Base-by-base conservation (phyloP, 148 eudicot species). In the Chenopodium formosanum region DNA sequence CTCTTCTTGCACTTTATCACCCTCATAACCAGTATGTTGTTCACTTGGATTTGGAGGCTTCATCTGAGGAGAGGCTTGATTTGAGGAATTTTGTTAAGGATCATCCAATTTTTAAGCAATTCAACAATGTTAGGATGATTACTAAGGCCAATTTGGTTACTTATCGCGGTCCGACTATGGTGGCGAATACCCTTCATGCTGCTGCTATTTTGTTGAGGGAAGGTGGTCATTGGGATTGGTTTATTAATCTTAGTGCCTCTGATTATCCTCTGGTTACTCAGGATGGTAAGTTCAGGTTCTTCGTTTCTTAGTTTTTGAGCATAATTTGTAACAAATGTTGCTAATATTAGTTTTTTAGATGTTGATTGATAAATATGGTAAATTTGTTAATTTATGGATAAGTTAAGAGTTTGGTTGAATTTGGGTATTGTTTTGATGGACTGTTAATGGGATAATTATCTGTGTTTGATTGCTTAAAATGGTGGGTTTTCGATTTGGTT, bases 191-290 rank as follows among this genome's bases (percentile, higher is more conserved):
- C 1, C 89, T 95, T 65, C 97, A 95, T 74, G 98, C 97, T 7
- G 97, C 98, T 10, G 93, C 98, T 3, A 86, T 95, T 75, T 84
- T 95, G 89, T 71, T 95, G 80, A 89, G 64, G 78, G 82, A 90
- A 19, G 95, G 91, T 62, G 95, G 94, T 29, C 85, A 91, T 27
- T 94, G 98, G 98, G 98, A 94, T 83, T 94, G 98, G 98, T 94
- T 94, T 87, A 93, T 94, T 73, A 92, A 94, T 89, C 97, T 95
- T 75, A 95, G 98, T 83, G 95, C 95, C 60, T 88, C 93, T 4
- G 98, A 95, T 91, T 95, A 95, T 81, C 98, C 97, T 7, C 91
- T 95, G 81, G 97, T 93, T 70, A 91, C 96, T 67, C 98, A 95
- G 77, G 98, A 95, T 83, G 98, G 98, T 93, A 52, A 78, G 81